Evolutionary conservation across 2,329 filamentous ascomycete genomes (phyloP).

Genomic region (Zymoseptoria pseudotritici): DNA sequence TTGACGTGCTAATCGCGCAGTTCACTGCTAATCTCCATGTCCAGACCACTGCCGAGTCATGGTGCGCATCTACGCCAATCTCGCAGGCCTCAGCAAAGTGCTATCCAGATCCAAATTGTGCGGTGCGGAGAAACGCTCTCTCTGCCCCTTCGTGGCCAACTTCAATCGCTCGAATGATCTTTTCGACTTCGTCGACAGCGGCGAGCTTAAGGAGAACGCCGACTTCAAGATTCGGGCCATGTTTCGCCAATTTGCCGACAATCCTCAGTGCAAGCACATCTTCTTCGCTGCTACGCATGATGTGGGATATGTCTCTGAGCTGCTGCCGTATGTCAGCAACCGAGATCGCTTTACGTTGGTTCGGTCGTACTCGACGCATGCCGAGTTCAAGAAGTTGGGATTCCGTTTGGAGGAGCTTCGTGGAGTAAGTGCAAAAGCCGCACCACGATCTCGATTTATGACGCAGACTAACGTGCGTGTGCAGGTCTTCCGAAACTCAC

Average conservation of each 20-base stretch:
- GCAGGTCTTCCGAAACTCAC: constrained; percentile 42
- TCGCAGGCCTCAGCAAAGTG: constrained; percentile 39
- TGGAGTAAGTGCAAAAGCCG: constrained; percentile 19
- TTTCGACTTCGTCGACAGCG: constrained; percentile 56
- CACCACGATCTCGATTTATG: background rate
- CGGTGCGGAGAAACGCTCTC: constrained; percentile 49
- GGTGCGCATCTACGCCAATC: constrained; percentile 42
- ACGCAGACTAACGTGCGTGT: background rate
- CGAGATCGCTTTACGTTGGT: constrained; percentile 48
- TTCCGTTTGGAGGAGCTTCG: constrained; percentile 47
- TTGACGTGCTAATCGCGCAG: background rate
- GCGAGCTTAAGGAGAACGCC: constrained; percentile 53
- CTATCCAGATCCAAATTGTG: constrained; percentile 44
- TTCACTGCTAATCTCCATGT: background rate
- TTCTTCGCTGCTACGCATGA: constrained; percentile 58
- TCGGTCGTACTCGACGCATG: constrained; percentile 44
- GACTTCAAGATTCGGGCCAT: constrained; percentile 53
- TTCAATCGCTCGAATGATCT: constrained; percentile 50
- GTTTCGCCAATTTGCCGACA: constrained; percentile 48
- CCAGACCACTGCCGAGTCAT: constrained; percentile 43
- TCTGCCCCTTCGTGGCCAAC: constrained; percentile 49
- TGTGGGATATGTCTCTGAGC: constrained; percentile 49
- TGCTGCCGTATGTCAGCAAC: constrained; percentile 46
- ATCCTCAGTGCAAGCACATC: constrained; percentile 56
- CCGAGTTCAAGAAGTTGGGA: constrained; percentile 46